Percentiles rank a stretch among this genome's conserved stretches.
phyloP scores from a whole-genome alignment of 108 stramenopile genomes.

The Pseudonitzschia multistriata region DNA sequence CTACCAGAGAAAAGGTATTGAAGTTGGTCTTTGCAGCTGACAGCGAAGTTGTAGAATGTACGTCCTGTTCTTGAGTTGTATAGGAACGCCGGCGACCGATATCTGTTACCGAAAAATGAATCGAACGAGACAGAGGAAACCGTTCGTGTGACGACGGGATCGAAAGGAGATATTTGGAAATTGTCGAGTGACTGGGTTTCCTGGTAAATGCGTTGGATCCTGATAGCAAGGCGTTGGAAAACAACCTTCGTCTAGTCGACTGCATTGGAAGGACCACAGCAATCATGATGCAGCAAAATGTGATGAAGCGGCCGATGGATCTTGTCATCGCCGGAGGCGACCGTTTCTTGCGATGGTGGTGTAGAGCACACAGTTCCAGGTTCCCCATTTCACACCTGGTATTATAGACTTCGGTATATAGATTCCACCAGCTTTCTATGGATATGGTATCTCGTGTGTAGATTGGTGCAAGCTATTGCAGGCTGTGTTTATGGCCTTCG shows the following conservation, averaged over 20 bases:
- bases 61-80: not conserved
- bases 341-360: not conserved
- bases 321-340: not conserved
- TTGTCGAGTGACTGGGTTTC: not conserved
- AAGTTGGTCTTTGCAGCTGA: not conserved
- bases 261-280: not conserved
- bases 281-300: slow-evolving; percentile 1
- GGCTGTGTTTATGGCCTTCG: no score
- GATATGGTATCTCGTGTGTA: not conserved
- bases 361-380: no score
- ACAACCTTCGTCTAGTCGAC: not conserved
- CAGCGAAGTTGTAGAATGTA: not conserved
- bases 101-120: not conserved
- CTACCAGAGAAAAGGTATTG: slow-evolving; percentile 19
- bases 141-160: not conserved
- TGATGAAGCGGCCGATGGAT: not conserved
- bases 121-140: not conserved
- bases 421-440: no score
- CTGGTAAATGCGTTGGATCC: not conserved
- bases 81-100: no score
- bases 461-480: not conserved
- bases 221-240: not conserved
- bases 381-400: not conserved
- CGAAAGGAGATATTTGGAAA: not conserved
- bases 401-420: not conserved